A percentile compares a stretch with the other conserved stretches of the same genome.
Evolutionary conservation across 1,139 yeast species (phyloP).

Genomic region (Geotrichum restrictum): DNA sequence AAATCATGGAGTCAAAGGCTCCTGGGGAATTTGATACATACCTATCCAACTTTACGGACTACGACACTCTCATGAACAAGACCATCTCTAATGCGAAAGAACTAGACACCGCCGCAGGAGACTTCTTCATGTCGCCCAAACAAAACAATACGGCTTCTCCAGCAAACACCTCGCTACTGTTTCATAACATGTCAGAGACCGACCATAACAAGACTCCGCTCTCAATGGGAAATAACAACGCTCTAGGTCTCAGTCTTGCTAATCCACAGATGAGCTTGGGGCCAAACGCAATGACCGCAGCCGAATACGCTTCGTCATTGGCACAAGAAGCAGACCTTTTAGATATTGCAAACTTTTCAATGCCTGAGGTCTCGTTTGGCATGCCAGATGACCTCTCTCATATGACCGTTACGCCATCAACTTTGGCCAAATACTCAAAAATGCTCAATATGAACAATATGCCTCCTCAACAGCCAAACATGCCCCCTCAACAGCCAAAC

Average conservation of each 20-base stretch:
- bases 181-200: slow-evolving; percentile 6
- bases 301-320: neutral
- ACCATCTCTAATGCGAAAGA: slow-evolving; percentile 13
- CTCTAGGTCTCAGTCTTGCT: slow-evolving; percentile 15
- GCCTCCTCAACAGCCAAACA: slow-evolving; percentile 17
- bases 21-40: slow-evolving; percentile 17
- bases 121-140: slow-evolving; percentile 21
- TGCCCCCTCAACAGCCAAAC: too few relatives aligned
- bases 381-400: slow-evolving; percentile 21
- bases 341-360: slow-evolving; percentile 17
- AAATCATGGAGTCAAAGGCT: slow-evolving; percentile 13
- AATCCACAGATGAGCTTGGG: slow-evolving; percentile 4
- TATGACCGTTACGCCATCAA: slow-evolving; percentile 30
- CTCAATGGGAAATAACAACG: neutral
- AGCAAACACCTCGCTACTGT: slow-evolving; percentile 13
- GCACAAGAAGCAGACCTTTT: slow-evolving; percentile 6
- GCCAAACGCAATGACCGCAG: neutral
- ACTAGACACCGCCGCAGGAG: slow-evolving; percentile 15
- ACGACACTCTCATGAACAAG: slow-evolving; percentile 12
- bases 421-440: slow-evolving; percentile 32
- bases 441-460: slow-evolving; percentile 19
- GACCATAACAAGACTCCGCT: slow-evolving; percentile 9
- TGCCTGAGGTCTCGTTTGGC: slow-evolving; percentile 16
- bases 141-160: slow-evolving; percentile 14
- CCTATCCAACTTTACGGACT: slow-evolving; percentile 8